These are phyloP conservation scores for Tolypocladium ovalisporum DNA, from an alignment of 2,329 filamentous ascomycete species.

Conservation along the genomic window DNA sequence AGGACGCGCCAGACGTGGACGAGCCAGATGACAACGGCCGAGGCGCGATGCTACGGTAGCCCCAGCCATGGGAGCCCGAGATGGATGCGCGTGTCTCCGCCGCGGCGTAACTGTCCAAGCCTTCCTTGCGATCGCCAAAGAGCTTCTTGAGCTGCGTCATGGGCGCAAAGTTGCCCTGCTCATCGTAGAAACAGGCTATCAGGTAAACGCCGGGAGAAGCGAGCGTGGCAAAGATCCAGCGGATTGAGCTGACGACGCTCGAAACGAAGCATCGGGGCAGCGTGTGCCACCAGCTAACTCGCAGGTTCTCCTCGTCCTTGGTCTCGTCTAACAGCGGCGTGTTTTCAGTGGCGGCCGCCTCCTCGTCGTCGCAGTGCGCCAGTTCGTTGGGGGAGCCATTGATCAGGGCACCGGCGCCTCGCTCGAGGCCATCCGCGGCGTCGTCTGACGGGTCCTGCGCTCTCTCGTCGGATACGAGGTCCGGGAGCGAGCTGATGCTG, in stretches of 20 bases:
- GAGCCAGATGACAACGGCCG: slow-evolving; percentile 22
- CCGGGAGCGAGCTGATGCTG: slow-evolving; percentile 43
- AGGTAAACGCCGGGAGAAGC: slow-evolving; percentile 73
- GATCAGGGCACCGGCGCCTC: slow-evolving; percentile 24
- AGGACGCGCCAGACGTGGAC: slow-evolving; percentile 54
- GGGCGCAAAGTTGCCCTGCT: slow-evolving; percentile 69
- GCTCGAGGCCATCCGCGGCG: slow-evolving; percentile 23
- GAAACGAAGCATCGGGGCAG: slow-evolving; percentile 61
- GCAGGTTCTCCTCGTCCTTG: slow-evolving; percentile 20
- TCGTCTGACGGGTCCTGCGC: slow-evolving; percentile 14
- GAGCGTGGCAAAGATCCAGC: slow-evolving; percentile 68
- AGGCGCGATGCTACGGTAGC: slow-evolving; percentile 16
- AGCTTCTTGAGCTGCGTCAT: slow-evolving; percentile 61
- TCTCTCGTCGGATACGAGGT: slow-evolving; percentile 31
- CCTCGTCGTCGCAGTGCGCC: slow-evolving; percentile 27
- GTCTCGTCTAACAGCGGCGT: slow-evolving; percentile 44
- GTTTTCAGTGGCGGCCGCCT: slow-evolving; percentile 42
- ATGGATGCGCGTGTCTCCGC: neutral
- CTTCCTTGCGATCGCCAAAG: slow-evolving; percentile 34
- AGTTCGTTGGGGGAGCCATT: slow-evolving; percentile 22
- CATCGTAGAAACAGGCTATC: slow-evolving; percentile 72
- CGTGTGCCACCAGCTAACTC: slow-evolving; percentile 38
- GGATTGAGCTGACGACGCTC: slow-evolving; percentile 63
- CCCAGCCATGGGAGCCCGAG: slow-evolving; percentile 8
- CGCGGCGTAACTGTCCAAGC: slow-evolving; percentile 13